A percentile compares a stretch with the other conserved stretches of the same genome.
Evolutionary conservation across 768 basidiomycete genomes (phyloP).

Genomic region (Pleurotus pulmonarius): DNA sequence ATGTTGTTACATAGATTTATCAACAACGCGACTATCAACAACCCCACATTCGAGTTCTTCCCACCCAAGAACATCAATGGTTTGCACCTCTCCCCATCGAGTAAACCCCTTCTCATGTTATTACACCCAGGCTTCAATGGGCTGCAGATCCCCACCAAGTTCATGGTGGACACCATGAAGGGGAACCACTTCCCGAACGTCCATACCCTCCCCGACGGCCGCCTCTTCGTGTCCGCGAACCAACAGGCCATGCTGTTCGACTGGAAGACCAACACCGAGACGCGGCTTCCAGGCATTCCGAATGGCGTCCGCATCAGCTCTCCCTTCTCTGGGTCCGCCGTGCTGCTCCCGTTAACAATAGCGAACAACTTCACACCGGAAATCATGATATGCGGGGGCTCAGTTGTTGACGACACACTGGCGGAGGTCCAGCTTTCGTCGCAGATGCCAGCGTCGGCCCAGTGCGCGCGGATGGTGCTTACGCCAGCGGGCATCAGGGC

Average conservation of each 20-base stretch:
- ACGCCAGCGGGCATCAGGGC: conserved; percentile 36
- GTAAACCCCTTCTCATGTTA: no score
- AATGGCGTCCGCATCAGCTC: conserved; percentile 40
- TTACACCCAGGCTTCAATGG: conserved; percentile 16
- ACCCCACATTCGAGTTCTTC: conserved; percentile 9
- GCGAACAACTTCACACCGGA: conserved; percentile 38
- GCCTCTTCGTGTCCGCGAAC: conserved; percentile 39
- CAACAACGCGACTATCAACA: conserved; percentile 33
- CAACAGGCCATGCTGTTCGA: conserved; percentile 40
- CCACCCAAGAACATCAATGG: conserved; percentile 34
- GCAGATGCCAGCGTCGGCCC: conserved; percentile 34
- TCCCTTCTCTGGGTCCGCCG: conserved; percentile 34
- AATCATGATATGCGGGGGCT: conserved; percentile 45
- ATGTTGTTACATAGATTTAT: conserved; percentile 43
- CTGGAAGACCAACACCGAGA: conserved; percentile 33
- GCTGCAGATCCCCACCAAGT: conserved; percentile 13
- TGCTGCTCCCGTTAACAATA: conserved; percentile 31
- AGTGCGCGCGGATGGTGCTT: conserved; percentile 39
- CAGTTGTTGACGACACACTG: conserved; percentile 26
- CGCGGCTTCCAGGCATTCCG: conserved; percentile 35
- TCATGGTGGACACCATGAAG: conserved; percentile 12
- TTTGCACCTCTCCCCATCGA: not conserved
- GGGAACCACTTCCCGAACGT: conserved; percentile 20
- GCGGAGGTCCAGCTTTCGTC: conserved; percentile 24
- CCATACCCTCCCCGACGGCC: conserved; percentile 36